Evolutionary conservation across 768 basidiomycete species (phyloP), one percentile per base, ranked within the genome.

Genomic region (Phylloporus sp.): DNA sequence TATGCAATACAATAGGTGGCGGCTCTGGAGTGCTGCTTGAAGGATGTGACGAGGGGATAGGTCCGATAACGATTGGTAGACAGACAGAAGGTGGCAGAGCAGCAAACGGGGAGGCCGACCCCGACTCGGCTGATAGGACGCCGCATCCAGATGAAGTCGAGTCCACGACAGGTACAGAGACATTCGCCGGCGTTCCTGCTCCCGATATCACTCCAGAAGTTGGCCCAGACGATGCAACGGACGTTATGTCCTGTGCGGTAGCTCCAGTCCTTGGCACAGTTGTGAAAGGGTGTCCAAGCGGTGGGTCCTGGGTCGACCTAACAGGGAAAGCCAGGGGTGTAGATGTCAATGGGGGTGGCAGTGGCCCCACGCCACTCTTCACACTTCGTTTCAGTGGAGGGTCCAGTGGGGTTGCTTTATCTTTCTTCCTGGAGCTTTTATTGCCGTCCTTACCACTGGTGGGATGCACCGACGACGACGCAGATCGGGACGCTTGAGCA

Each of bases 31-130:
- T 47, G 14, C 59, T 48, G 5, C 66, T 48, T 63, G 77, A 50
- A 13, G 83, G 74, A 52, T 82, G 81, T 17, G 80, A 77, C 5
- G 77, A 70, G 22, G 79, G 90, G 58, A 85, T 78, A 32, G 86
- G 81, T 7, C 82, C 84, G 34, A 93, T 72, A 29, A 88, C 65
- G 49, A 92, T 90, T 9, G 90, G 89, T 38, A 90, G 76, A 38
- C 80, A 77, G 26, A 89, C 84, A 44, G 65, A 61, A 18, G 66
- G 56, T 2, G 64, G 58, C 6, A 71, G 59, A 34, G 69, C 42
- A 33, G 66, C 39, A 17, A 69, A 62, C 11, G 63, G 51, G 22
- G 67, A 56, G 10, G 45, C 9, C 3, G 60, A 36, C 18, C 17
- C 27, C 2, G 50, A 36, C n/a, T n/a, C n/a, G n/a, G n/a, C n/a